Conservation (phyloP, 1,284 basidiomycete genomes). For the Xerocomus nothofagi region DNA sequence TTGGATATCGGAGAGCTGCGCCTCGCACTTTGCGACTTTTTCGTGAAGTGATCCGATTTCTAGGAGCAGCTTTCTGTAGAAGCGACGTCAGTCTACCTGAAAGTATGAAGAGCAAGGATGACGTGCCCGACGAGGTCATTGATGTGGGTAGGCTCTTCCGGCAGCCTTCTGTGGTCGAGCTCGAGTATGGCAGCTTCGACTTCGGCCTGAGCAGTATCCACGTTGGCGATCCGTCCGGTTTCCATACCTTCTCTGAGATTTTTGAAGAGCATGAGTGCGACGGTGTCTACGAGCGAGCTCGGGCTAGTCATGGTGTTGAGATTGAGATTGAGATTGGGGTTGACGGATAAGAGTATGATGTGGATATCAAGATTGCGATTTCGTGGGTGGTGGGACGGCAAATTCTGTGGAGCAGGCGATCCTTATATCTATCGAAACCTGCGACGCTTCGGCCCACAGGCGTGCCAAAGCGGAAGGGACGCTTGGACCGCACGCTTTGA, state of each 20-base stretch:
- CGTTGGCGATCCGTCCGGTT: conserved; percentile 9
- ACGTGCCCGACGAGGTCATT: conserved; percentile 14
- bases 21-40: conserved; percentile 13
- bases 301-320: conserved; percentile 12
- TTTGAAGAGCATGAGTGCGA: conserved; percentile 14
- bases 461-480: conserved; percentile 19
- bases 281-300: not conserved
- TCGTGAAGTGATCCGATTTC: conserved; percentile 15
- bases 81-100: conserved; percentile 1
- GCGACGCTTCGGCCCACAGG: conserved; percentile 11
- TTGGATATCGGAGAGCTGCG: conserved; percentile 8
- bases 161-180: conserved; percentile 1
- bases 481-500: conserved; percentile 25
- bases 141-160: not conserved
- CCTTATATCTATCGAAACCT: conserved; percentile 17
- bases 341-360: not conserved
- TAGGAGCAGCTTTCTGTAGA: conserved; percentile 9
- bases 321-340: not conserved
- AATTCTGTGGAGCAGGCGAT: conserved; percentile 5
- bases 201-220: conserved; percentile 11
- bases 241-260: conserved; percentile 16
- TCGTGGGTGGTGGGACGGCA: conserved; percentile 1
- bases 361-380: not conserved
- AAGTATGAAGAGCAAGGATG: not conserved
- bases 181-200: conserved; percentile 17